Percentiles rank a stretch among this genome's conserved stretches.
These are phyloP conservation scores for Zasmidium cellare DNA, from an alignment of 2,329 filamentous ascomycete genomes.

Conservation along the genomic window DNA sequence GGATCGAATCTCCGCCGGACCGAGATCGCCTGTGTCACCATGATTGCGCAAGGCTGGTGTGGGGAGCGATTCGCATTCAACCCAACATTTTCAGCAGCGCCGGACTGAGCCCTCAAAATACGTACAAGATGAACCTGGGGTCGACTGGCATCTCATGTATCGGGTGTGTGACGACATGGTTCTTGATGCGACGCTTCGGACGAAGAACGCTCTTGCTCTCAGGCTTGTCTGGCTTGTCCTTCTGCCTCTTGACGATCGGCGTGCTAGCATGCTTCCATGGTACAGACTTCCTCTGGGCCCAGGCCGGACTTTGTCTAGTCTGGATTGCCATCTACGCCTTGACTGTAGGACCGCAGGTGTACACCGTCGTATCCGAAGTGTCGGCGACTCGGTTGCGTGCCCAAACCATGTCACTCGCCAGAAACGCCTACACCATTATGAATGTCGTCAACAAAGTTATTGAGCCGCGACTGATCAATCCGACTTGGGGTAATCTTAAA, in stretches of 20 bases:
- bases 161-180: slow-evolving; percentile 34
- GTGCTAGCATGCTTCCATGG: slow-evolving; percentile 24
- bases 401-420: slow-evolving; percentile 17
- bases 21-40: slow-evolving; percentile 44
- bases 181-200: slow-evolving; percentile 24
- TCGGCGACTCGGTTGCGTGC: slow-evolving; percentile 15
- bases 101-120: slow-evolving; percentile 20
- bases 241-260: slow-evolving; percentile 53
- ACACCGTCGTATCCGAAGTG: slow-evolving; percentile 27
- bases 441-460: slow-evolving; percentile 3
- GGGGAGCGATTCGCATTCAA: slow-evolving; percentile 44
- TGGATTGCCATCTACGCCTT: not conserved
- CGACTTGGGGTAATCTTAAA: slow-evolving; percentile 17
- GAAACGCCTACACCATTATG: not conserved
- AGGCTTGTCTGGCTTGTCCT: slow-evolving; percentile 35
- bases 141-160: slow-evolving; percentile 35
- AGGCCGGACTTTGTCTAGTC: not conserved
- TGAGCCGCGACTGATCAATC: slow-evolving; percentile 18
- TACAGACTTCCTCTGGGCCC: not conserved
- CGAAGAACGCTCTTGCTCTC: slow-evolving; percentile 35
- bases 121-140: slow-evolving; percentile 28
- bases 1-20: no score
- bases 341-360: slow-evolving; percentile 25
- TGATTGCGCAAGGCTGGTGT: slow-evolving; percentile 42
- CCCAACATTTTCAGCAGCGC: slow-evolving; percentile 47